Evolutionary conservation across 2,329 filamentous ascomycete genomes (phyloP).

Genomic region (Capronia epimyces): DNA sequence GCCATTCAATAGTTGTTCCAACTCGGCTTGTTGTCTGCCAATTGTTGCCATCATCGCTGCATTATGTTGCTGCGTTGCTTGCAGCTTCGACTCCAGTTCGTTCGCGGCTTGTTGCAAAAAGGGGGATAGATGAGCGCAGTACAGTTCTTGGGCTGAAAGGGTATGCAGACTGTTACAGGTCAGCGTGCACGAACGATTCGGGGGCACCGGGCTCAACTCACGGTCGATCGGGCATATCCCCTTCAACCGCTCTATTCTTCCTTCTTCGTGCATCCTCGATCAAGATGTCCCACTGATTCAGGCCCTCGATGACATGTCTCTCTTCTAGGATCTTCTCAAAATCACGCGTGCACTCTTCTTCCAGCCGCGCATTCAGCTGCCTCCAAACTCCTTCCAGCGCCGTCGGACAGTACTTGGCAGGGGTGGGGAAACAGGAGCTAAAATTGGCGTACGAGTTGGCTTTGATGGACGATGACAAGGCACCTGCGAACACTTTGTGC

Average conservation of each 20-base stretch:
- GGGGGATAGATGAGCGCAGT: conserved; percentile 55
- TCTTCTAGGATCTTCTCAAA: conserved; percentile 58
- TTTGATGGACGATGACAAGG: conserved; percentile 55
- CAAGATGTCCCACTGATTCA: conserved; percentile 58
- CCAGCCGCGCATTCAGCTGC: conserved; percentile 55
- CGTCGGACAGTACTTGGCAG: conserved; percentile 52
- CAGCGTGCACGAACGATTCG: conserved; percentile 3
- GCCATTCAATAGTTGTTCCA: conserved; percentile 50
- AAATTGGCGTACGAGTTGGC: conserved; percentile 59
- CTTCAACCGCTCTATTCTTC: conserved; percentile 38
- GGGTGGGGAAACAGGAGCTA: conserved; percentile 58
- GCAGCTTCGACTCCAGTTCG: conserved; percentile 47
- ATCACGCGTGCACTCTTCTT: conserved; percentile 52
- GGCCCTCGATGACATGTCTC: conserved; percentile 50
- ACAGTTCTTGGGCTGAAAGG: conserved; percentile 51
- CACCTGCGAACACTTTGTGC: conserved; percentile 56
- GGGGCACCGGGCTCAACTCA: conserved; percentile 5
- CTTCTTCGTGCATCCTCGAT: conserved; percentile 54
- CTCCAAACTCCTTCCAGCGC: conserved; percentile 53
- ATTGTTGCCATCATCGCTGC: conserved; percentile 48
- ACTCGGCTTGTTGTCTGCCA: conserved; percentile 51
- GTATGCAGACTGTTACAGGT: conserved; percentile 47
- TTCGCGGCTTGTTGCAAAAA: conserved; percentile 49
- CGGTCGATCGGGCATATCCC: conserved; percentile 21
- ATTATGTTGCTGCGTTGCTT: conserved; percentile 50